phyloP scores from a whole-genome alignment of 2,329 filamentous ascomycete species.

The Paracoccidioides brasiliensis region DNA sequence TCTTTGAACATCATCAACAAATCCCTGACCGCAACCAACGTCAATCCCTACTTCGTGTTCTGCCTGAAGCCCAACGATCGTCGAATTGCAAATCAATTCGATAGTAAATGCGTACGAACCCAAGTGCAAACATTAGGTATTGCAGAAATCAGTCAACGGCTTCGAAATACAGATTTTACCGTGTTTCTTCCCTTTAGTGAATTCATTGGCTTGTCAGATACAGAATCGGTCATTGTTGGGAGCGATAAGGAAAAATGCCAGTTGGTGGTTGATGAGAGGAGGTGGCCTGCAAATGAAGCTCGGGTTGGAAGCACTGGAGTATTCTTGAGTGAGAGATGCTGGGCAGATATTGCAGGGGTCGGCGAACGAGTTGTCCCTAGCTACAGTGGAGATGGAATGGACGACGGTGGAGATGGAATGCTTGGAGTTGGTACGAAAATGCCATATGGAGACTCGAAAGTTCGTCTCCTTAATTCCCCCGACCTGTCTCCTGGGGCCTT shows the following conservation, averaged over 20 bases:
- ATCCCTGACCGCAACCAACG: conserved; percentile 65
- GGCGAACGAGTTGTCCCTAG: conserved; percentile 47
- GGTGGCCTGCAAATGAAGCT: conserved; percentile 86
- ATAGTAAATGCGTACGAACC: conserved; percentile 92
- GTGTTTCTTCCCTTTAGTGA: conserved; percentile 92
- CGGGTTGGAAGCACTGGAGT: conserved; percentile 83
- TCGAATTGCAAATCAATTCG: conserved; percentile 94
- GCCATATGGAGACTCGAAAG: conserved; percentile 38
- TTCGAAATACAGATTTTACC: conserved; percentile 89
- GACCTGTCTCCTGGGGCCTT: conserved; percentile 42
- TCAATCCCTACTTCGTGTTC: conserved; percentile 92
- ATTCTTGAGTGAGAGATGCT: conserved; percentile 90
- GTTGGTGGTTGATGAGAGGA: conserved; percentile 77
- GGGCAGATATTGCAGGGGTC: conserved; percentile 76
- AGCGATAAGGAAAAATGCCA: conserved; percentile 88
- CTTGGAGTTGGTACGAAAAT: conserved; percentile 36
- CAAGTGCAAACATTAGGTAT: conserved; percentile 94
- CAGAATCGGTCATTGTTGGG: conserved; percentile 73
- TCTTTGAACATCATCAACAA: conserved; percentile 85
- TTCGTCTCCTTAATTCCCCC: conserved; percentile 39
- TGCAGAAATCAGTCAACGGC: conserved; percentile 85
- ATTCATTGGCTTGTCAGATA: conserved; percentile 77
- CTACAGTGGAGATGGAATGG: conserved; percentile 45
- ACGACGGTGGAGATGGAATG: conserved; percentile 47
- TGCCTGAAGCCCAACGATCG: conserved; percentile 95